A percentile compares a stretch with the other conserved stretches of the same genome.
These are phyloP conservation scores for Blastocystis sp. DNA, from an alignment of 352 stramenopile genomes.

Conservation along the genomic window DNA sequence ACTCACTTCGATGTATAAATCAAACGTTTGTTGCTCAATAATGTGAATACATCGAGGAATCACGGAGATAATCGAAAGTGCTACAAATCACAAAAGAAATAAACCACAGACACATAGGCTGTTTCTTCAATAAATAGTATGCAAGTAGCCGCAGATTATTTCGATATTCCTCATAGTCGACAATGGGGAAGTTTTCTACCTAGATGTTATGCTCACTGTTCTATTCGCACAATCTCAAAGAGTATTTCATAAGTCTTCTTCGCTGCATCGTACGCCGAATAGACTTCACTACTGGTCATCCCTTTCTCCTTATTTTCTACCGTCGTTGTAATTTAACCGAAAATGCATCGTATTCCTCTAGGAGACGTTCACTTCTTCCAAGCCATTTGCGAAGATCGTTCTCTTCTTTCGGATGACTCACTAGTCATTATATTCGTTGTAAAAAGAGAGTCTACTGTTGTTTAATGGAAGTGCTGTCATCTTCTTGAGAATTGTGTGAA, in stretches of 20 bases:
- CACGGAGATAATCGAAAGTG: slow-evolving; percentile 42
- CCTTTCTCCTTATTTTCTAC: background rate
- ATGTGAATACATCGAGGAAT: slow-evolving; percentile 59
- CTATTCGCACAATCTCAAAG: background rate
- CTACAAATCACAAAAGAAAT: background rate
- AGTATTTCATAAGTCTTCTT: slow-evolving; percentile 15
- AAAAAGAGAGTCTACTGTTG: no score
- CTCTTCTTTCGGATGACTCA: background rate
- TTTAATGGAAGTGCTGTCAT: background rate
- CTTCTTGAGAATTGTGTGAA: no score
- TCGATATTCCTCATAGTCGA: slow-evolving; percentile 8
- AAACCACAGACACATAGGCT: slow-evolving; percentile 17
- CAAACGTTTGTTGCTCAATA: slow-evolving; percentile 7
- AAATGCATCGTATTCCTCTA: slow-evolving; percentile 38
- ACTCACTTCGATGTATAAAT: slow-evolving; percentile 16
- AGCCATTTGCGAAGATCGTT: slow-evolving; percentile 33
- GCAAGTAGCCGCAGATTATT: background rate
- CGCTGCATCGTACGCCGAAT: slow-evolving; percentile 36
- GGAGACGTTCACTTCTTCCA: background rate
- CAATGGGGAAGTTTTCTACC: background rate
- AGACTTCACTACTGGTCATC: background rate
- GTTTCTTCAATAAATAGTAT: slow-evolving; percentile 44
- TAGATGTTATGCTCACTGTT: background rate
- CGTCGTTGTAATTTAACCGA: slow-evolving; percentile 51
- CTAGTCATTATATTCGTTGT: no score